phyloP scores from a whole-genome alignment of 371 early-diverging fungal genomes.

The Synchytrium microbalum region DNA sequence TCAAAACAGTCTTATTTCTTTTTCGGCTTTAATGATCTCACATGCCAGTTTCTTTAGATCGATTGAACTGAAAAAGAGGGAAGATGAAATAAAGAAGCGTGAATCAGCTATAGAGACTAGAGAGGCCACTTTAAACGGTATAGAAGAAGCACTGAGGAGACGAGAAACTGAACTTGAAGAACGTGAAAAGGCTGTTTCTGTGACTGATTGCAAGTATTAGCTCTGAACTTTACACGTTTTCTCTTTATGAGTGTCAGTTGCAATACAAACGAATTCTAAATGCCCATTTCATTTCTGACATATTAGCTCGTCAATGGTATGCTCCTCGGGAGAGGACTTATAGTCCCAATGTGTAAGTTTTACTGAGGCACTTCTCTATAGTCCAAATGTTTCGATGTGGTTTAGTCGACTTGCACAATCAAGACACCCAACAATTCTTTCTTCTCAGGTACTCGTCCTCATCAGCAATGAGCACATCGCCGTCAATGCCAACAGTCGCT shows the following conservation, averaged over 20 bases:
- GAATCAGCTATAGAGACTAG: constrained; percentile 13
- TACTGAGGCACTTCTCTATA: no score
- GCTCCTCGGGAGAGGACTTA: no score
- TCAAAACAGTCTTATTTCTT: neutral
- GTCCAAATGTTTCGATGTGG: no score
- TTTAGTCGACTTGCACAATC: no score
- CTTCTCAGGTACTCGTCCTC: neutral
- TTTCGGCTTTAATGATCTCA: neutral
- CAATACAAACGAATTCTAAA: no score
- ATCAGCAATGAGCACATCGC: neutral
- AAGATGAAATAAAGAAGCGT: constrained; percentile 21
- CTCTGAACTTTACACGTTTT: no score
- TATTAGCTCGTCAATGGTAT: no score
- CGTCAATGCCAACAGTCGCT: neutral
- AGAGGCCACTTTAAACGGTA: neutral
- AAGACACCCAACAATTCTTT: no score
- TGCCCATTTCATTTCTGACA: no score
- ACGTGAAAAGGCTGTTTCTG: constrained; percentile 7
- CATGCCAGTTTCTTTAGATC: neutral
- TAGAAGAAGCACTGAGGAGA: constrained; percentile 4
- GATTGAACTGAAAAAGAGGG: constrained; percentile 17
- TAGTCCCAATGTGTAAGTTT: no score
- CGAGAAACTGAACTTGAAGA: constrained; percentile 10
- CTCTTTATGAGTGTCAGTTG: no score
- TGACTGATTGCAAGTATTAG: no score